phyloP scores from a whole-genome alignment of 2,329 filamentous ascomycete species.

The Cladosporium velox region DNA sequence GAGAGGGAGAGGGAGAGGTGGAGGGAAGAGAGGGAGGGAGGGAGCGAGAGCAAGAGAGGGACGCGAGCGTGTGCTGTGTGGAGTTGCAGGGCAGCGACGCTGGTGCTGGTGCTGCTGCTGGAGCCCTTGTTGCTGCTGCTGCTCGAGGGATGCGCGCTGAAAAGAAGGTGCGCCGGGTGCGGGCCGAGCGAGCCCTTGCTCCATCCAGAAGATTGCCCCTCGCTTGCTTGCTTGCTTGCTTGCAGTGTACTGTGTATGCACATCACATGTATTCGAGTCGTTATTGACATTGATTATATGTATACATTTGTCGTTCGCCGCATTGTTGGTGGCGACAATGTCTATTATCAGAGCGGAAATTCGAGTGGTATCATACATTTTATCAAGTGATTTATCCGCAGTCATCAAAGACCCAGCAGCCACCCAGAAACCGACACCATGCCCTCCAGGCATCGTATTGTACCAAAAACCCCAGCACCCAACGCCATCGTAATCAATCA shows the following conservation, averaged over 20 bases:
- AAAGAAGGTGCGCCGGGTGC: constrained; percentile 5
- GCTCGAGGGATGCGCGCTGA: neutral
- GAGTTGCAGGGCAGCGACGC: neutral
- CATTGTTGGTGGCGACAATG: too few species aligned
- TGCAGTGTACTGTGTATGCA: neutral
- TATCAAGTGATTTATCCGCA: neutral
- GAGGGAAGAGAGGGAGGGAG: neutral
- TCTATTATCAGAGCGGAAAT: neutral
- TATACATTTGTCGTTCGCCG: neutral
- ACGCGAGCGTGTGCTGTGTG: constrained; percentile 8
- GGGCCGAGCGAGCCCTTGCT: neutral
- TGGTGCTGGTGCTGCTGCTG: neutral
- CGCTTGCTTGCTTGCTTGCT: neutral
- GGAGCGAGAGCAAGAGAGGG: neutral
- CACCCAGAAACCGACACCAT: neutral
- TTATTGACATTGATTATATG: too few species aligned
- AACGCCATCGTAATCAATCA: neutral
- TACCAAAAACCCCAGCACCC: neutral
- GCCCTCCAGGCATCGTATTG: neutral
- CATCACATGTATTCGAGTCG: neutral
- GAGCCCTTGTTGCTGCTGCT: neutral
- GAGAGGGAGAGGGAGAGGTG: constrained; percentile 7
- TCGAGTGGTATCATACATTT: constrained; percentile 6
- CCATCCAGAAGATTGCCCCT: neutral
- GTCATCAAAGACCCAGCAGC: neutral